Evolutionary conservation across 2,329 filamentous ascomycete genomes (phyloP).

Genomic region (Penicillium sp.): DNA sequence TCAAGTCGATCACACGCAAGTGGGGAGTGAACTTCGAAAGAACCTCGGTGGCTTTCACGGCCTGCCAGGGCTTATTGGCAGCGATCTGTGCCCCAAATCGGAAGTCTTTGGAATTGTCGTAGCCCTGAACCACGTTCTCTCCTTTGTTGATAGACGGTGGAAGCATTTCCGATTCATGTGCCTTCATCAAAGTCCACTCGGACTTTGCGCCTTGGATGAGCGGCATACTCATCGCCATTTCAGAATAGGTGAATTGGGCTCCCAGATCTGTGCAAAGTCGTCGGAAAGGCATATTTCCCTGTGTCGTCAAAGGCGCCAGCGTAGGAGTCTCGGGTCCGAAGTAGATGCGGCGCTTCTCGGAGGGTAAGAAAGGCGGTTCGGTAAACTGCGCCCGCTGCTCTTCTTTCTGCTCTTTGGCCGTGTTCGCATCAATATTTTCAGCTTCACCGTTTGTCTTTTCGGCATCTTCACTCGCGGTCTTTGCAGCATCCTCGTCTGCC

Average conservation of each 20-base stretch:
- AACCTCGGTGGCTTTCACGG: constrained; percentile 82
- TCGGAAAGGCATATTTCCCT: constrained; percentile 93
- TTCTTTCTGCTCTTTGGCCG: constrained; percentile 46
- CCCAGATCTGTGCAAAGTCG: constrained; percentile 86
- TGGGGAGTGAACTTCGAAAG: constrained; percentile 75
- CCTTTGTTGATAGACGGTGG: constrained; percentile 66
- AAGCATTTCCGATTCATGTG: constrained; percentile 77
- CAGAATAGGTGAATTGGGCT: constrained; percentile 91
- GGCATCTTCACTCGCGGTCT: constrained; percentile 8
- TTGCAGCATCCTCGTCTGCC: constrained; percentile 30
- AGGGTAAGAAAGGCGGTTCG: constrained; percentile 85
- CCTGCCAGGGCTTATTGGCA: constrained; percentile 87
- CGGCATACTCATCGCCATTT: constrained; percentile 94
- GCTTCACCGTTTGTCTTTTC: constrained; percentile 7
- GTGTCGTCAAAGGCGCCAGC: constrained; percentile 91
- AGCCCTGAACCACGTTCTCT: constrained; percentile 65
- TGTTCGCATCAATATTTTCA: background rate
- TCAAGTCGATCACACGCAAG: constrained; percentile 88
- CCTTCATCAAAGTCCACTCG: constrained; percentile 94
- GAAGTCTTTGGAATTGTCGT: constrained; percentile 79
- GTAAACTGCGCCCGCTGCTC: constrained; percentile 78
- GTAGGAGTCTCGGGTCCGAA: constrained; percentile 92
- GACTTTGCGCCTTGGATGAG: constrained; percentile 84
- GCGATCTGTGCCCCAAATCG: constrained; percentile 93
- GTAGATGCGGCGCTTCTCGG: constrained; percentile 91